phyloP scores from a whole-genome alignment of 345 rosid species.

The Draba incana region DNA sequence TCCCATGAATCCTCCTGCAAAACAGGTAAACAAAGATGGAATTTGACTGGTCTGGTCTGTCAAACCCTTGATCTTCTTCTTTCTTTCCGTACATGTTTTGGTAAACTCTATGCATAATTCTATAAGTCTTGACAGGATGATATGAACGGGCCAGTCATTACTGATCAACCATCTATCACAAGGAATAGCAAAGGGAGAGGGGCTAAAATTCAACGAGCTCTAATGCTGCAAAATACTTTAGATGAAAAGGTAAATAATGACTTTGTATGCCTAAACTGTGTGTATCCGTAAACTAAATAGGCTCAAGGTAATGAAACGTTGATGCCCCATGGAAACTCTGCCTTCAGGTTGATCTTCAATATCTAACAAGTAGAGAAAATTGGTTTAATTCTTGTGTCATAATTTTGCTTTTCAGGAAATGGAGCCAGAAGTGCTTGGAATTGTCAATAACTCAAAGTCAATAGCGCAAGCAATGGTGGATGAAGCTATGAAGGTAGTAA shows the following conservation, averaged over 20 bases:
- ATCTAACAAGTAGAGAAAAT: conserved; percentile 2
- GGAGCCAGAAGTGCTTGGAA: conserved; percentile 63
- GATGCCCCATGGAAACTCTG: conserved; percentile 21
- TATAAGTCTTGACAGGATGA: conserved; percentile 30
- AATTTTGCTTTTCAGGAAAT: conserved; percentile 54
- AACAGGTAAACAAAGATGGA: conserved; percentile 39
- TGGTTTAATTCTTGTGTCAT: conserved; percentile 29
- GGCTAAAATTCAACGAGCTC: conserved; percentile 55
- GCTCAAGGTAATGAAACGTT: conserved; percentile 1
- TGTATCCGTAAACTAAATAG: conserved; percentile 13
- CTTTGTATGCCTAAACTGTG: conserved; percentile 23
- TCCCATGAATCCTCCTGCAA: conserved; percentile 22
- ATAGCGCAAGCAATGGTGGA: conserved; percentile 83
- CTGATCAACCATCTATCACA: conserved; percentile 39
- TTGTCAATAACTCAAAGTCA: conserved; percentile 64
- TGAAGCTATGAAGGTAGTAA: conserved; percentile 78
- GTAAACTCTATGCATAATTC: conserved; percentile 14
- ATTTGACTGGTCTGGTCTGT: background rate
- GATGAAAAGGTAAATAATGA: conserved; percentile 66
- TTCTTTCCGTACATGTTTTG: conserved; percentile 14
- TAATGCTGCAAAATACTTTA: conserved; percentile 46
- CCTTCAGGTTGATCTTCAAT: conserved; percentile 18
- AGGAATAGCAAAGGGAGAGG: conserved; percentile 55
- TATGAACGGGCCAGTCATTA: conserved; percentile 24
- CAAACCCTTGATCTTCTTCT: conserved; percentile 17